Base-by-base conservation (phyloP, 2,329 filamentous ascomycete genomes). In the Pleoardoris graminearum region DNA sequence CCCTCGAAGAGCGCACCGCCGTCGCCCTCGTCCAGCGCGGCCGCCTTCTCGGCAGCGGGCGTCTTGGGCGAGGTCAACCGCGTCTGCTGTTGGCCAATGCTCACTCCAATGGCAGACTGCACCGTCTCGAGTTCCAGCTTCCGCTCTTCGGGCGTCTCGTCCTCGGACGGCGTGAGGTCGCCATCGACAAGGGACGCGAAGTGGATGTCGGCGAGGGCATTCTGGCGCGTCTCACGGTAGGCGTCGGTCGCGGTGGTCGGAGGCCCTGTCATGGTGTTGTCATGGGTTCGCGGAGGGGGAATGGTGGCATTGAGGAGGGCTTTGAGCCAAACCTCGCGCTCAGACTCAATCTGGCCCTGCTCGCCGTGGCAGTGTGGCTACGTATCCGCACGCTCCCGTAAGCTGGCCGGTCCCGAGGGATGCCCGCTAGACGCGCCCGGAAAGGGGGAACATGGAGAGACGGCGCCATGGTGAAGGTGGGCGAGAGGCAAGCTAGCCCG, bases 31-130 rank as follows among this genome's bases (percentile, higher is more conserved):
- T 82, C 80, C 60, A 86, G 70, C 1, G 78, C 79, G 2, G 80
- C 79, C n/a, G 75, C 79, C 66, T 85, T 86, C 63, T 85, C 83
- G 17, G 79, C 79, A 8, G 80, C 80, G 1, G 83, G 82, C 4
- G 82, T 85, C 36, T 76, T 75, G 8, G 82, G 79, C 16, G 82
- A 82, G 30, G 77, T 80, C 65, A 85, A 74, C 37, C 80, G 77
- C 44, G 78, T 82, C 66, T 86, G 84, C 36, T 78, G 75, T 33
- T 76, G 76, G 53, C 82, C 77, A 56, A 86, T 84, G 63, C 83
- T 85, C 61, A 86, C 76, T 2, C 82, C 83, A 59, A 86, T 76
- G 29, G 83, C 74, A 11, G 71, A 75, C 47, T 74, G 70, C 14
- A 69, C 75, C 55, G 77, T 73, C 43, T 76, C 73, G 41, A 72